These are phyloP conservation scores for Echria macrotheca DNA, from an alignment of 495 filamentous ascomycete genomes.

Conservation along the genomic window DNA sequence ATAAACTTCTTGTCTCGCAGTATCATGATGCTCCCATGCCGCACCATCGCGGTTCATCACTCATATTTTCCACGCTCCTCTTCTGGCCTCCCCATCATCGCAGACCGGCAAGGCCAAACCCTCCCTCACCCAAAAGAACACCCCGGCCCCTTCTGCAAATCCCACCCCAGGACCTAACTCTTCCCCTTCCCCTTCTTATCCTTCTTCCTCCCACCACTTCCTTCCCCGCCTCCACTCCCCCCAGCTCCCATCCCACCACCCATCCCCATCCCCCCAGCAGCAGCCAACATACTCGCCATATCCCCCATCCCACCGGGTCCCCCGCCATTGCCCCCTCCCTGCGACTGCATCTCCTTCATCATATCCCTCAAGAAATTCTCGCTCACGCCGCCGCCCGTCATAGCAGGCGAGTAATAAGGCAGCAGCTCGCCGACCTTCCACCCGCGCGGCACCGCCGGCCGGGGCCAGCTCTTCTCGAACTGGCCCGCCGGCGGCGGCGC, in stretches of 20 bases:
- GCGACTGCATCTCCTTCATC: constrained; percentile 93
- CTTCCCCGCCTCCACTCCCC: constrained; percentile 20
- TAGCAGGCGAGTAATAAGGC: constrained; percentile 78
- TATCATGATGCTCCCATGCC: no score
- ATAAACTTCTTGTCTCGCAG: no score
- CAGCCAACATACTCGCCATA: constrained; percentile 41
- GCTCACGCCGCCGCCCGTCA: constrained; percentile 90
- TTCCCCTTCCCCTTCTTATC: constrained; percentile 49
- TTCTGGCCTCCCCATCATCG: no score
- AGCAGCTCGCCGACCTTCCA: constrained; percentile 86
- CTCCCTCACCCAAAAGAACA: no score
- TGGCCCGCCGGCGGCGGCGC: constrained; percentile 34
- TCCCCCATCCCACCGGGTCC: constrained; percentile 40
- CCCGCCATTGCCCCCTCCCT: no score
- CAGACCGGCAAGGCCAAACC: no score
- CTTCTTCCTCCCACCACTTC: constrained; percentile 28
- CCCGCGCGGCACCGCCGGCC: constrained; percentile 74
- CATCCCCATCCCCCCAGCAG: constrained; percentile 27
- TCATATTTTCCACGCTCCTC: no score
- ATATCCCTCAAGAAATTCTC: constrained; percentile 97
- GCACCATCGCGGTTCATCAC: no score
- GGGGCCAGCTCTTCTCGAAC: constrained; percentile 57
- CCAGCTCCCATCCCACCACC: constrained; percentile 19
- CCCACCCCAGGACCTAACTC: no score
- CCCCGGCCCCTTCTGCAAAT: no score